Percentiles rank a stretch among this genome's conserved stretches.
phyloP scores from a whole-genome alignment of 1,284 basidiomycete species.

The Mycena citricolor region DNA sequence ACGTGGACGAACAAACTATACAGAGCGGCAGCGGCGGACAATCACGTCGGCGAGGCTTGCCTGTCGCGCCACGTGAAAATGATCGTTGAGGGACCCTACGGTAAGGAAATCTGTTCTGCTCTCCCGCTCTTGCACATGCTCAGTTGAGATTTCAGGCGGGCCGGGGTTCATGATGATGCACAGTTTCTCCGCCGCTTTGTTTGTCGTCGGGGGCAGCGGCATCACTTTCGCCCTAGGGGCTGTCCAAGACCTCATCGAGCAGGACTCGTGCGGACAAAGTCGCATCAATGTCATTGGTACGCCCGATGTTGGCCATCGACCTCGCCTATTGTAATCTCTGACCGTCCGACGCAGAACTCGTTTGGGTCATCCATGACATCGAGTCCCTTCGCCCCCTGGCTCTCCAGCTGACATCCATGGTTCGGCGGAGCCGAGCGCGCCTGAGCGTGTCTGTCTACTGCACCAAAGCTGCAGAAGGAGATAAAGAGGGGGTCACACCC shows the following conservation, averaged over 20 bases:
- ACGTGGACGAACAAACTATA: constrained; percentile 64
- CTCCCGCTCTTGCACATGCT: neutral
- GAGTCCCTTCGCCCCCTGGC: constrained; percentile 53
- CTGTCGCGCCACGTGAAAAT: constrained; percentile 52
- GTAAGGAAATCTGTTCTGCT: constrained; percentile 34
- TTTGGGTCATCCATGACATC: constrained; percentile 67
- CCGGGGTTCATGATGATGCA: constrained; percentile 58
- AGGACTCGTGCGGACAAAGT: constrained; percentile 49
- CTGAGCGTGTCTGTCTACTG: constrained; percentile 60
- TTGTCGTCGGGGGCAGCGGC: constrained; percentile 73
- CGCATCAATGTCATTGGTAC: constrained; percentile 50
- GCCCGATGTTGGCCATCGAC: too few relatives aligned
- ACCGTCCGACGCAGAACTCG: constrained; percentile 51
- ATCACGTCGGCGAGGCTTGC: constrained; percentile 41
- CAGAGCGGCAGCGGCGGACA: constrained; percentile 50
- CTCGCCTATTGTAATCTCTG: too few relatives aligned
- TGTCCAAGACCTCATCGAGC: constrained; percentile 64
- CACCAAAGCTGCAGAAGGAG: constrained; percentile 51
- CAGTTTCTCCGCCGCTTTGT: constrained; percentile 65
- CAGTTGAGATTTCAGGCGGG: constrained; percentile 47
- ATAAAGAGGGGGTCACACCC: constrained; percentile 32
- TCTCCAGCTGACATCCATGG: constrained; percentile 51
- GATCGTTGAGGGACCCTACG: constrained; percentile 76
- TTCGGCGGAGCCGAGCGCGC: constrained; percentile 43
- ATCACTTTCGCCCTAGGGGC: constrained; percentile 67